Conservation (phyloP, 2,329 filamentous ascomycete genomes). For the Elsinoe arachidis region DNA sequence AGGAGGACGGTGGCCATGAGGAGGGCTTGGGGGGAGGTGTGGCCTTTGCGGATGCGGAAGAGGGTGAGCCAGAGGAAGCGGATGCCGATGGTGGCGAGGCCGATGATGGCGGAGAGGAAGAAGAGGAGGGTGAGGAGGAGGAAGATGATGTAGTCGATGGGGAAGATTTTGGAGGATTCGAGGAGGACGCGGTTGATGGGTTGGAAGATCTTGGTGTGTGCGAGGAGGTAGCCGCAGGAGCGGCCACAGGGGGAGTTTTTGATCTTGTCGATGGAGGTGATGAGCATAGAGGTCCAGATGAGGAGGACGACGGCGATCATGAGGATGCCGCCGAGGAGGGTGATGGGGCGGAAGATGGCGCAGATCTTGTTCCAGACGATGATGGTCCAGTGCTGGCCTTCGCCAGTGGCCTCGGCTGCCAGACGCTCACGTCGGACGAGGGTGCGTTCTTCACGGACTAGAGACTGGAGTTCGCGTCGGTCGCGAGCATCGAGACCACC, state of each 20-base stretch:
- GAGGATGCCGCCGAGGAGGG: slow-evolving; percentile 74
- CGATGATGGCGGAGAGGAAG: slow-evolving; percentile 79
- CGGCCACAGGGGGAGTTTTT: slow-evolving; percentile 89
- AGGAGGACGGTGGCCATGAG: slow-evolving; percentile 86
- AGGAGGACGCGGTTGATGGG: slow-evolving; percentile 87
- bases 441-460: slow-evolving; percentile 85
- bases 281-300: slow-evolving; percentile 84
- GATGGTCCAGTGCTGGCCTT: slow-evolving; percentile 66
- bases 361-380: slow-evolving; percentile 70
- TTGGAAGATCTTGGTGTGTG: slow-evolving; percentile 83
- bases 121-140: slow-evolving; percentile 75
- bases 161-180: slow-evolving; percentile 72
- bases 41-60: slow-evolving; percentile 81
- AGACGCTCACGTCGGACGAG: slow-evolving; percentile 81
- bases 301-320: slow-evolving; percentile 66
- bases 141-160: slow-evolving; percentile 86
- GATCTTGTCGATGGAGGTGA: slow-evolving; percentile 92
- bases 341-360: slow-evolving; percentile 76
- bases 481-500: slow-evolving; percentile 76
- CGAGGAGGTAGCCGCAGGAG: slow-evolving; percentile 85
- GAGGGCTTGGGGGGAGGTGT: slow-evolving; percentile 84
- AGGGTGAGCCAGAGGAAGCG: slow-evolving; percentile 92
- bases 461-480: slow-evolving; percentile 74
- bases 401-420: slow-evolving; percentile 70
- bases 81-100: slow-evolving; percentile 79